Base-by-base conservation (phyloP, 2,329 filamentous ascomycete genomes). In the Fonsecaea nubica region DNA sequence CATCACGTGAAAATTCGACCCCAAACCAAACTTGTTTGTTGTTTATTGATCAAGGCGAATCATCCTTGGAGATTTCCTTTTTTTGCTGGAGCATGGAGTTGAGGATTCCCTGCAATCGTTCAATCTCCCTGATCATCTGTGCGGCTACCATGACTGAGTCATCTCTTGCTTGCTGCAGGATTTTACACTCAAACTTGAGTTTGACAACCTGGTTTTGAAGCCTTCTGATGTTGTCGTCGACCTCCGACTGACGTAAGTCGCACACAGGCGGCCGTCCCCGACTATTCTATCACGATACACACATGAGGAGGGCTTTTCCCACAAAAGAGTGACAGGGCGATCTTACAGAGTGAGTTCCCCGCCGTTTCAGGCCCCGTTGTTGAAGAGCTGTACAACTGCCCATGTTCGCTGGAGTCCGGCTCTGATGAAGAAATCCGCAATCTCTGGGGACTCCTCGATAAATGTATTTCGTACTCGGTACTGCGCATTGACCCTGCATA, bases 311-410 rank as follows among this genome's bases (percentile, higher is more conserved):
- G 32, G 13, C 58, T 15, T 21, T 61, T 25, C 9, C 18, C 48
- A 25, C 1, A 7, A 40, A 12, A 35, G 48, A 9, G 9, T 12
- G 58, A 38, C 21, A 42, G 52, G 45, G 18, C 45, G 18, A 55
- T 33, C 58, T 53, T 54, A 61, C 58, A 48, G 33, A 36, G 18
- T 61, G 58, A 36, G 45, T 53, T 32, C 48, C 38, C 33, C 33
- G 48, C 48, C 52, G 50, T 36, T 45, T 61, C 58, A 54, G 48
- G 30, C 36, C 5, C n/a, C 52, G 45, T 48, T 61, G 45, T 38
- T 61, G 58, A 38, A 25, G 58, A 54, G 9, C 25, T 54, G 21
- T 52, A 61, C 58, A 48, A 33, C 58, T 50, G 58, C 58, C 58
- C 58, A 61, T 61, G 12, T 61, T 61, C 25, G 48, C 45, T 61